Evolutionary conservation across 108 stramenopile species (phyloP).

Genomic region (Mayamaea pseudoterrestris): DNA sequence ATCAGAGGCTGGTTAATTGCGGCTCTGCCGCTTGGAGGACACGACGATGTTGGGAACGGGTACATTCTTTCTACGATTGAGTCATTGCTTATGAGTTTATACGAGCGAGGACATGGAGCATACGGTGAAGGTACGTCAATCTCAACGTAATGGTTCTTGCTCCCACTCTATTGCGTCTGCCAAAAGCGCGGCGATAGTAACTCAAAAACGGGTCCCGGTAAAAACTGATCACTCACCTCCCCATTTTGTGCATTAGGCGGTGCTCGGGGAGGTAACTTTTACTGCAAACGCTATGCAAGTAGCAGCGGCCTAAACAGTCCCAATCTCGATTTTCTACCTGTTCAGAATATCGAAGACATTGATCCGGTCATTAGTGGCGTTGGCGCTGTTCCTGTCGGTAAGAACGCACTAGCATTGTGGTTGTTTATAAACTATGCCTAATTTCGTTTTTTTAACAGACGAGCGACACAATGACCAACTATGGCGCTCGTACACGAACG

Average conservation of each 20-base stretch:
- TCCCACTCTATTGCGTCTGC: too few relatives aligned
- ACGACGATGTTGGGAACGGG: conserved; percentile 74
- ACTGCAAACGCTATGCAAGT: conserved; percentile 60
- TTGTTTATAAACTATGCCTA: background rate
- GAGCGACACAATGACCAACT: conserved; percentile 78
- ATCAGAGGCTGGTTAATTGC: conserved; percentile 70
- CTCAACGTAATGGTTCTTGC: background rate
- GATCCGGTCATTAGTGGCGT: conserved; percentile 50
- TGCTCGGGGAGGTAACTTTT: conserved; percentile 51
- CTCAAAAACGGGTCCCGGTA: too few relatives aligned
- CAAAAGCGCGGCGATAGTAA: background rate
- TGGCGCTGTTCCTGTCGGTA: conserved; percentile 44
- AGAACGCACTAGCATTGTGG: background rate
- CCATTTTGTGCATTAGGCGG: conserved; percentile 21
- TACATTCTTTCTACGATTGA: conserved; percentile 65
- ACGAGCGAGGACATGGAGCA: conserved; percentile 77
- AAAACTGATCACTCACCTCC: background rate
- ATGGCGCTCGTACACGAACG: conserved; percentile 75
- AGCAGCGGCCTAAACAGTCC: conserved; percentile 66
- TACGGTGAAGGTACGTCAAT: conserved; percentile 40
- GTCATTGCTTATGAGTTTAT: conserved; percentile 68
- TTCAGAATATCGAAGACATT: conserved; percentile 69
- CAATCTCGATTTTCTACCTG: conserved; percentile 72
- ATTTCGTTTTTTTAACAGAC: conserved; percentile 20
- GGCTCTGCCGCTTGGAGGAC: conserved; percentile 55